Conservation (phyloP, 495 filamentous ascomycete species). For the Immersiella caudata region DNA sequence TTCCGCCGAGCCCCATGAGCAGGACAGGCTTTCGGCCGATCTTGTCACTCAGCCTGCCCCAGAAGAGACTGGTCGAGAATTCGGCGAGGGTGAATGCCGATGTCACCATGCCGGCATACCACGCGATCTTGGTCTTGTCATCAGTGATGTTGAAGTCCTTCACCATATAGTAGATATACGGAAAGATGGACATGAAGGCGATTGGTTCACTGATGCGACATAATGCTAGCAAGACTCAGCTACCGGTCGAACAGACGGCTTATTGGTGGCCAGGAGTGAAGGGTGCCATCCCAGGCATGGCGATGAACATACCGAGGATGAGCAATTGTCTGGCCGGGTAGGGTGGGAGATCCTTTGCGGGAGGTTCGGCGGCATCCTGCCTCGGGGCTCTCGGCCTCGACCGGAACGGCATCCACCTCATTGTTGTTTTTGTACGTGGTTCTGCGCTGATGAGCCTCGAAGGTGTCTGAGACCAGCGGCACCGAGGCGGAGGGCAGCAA, state of each 20-base stretch:
- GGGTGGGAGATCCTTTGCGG: slow-evolving; percentile 38
- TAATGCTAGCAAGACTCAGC: slow-evolving; percentile 65
- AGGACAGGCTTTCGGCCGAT: slow-evolving; percentile 93
- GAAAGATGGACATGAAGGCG: slow-evolving; percentile 99
- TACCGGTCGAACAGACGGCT: not conserved
- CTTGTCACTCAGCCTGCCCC: slow-evolving; percentile 90
- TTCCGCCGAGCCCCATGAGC: slow-evolving; percentile 83
- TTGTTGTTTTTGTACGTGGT: slow-evolving; percentile 1
- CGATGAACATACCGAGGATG: slow-evolving; percentile 63
- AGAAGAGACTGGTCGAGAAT: slow-evolving; percentile 84
- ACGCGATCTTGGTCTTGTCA: slow-evolving; percentile 76
- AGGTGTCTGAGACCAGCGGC: not conserved
- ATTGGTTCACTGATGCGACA: slow-evolving; percentile 98
- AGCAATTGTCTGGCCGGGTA: slow-evolving; percentile 66
- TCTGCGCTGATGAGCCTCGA: not conserved
- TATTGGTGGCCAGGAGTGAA: not conserved
- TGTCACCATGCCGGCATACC: slow-evolving; percentile 96
- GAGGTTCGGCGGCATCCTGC: not conserved
- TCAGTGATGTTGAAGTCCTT: slow-evolving; percentile 83
- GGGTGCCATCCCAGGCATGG: not conserved
- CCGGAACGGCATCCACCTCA: slow-evolving; percentile 22
- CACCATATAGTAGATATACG: slow-evolving; percentile 98
- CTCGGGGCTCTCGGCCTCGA: slow-evolving; percentile 20
- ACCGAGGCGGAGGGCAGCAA: not conserved
- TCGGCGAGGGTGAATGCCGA: slow-evolving; percentile 96